These are phyloP conservation scores for Gastrolobium bilobum DNA, from an alignment of 306 rosid genomes.

Conservation along the genomic window DNA sequence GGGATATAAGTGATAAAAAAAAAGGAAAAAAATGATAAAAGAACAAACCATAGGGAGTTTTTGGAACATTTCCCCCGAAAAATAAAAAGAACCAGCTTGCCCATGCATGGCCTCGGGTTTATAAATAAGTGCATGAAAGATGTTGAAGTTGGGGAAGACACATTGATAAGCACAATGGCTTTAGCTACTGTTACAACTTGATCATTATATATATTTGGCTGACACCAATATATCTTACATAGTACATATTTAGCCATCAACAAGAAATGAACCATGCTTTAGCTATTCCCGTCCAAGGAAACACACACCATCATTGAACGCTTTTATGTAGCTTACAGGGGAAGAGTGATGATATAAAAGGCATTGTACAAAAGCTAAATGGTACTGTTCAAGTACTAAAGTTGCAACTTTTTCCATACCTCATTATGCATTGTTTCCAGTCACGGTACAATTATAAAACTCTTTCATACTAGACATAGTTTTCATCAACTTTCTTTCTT, in stretches of 20 bases:
- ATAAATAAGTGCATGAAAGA: not conserved
- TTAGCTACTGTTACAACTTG: not conserved
- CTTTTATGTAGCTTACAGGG: conserved; percentile 41
- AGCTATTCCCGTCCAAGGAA: conserved; percentile 46
- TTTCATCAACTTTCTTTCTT: conserved; percentile 32
- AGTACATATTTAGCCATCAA: conserved; percentile 39
- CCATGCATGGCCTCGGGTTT: not conserved
- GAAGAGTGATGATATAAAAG: conserved; percentile 50
- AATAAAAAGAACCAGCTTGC: not conserved
- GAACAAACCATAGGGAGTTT: no score
- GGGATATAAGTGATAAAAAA: no score
- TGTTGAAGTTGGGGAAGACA: not conserved
- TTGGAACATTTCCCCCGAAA: no score
- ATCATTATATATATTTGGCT: conserved; percentile 22
- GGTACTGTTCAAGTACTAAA: conserved; percentile 42
- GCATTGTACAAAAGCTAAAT: conserved; percentile 36
- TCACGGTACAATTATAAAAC: conserved; percentile 44
- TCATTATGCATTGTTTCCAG: conserved; percentile 51
- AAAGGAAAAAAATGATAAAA: no score
- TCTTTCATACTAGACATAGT: not conserved
- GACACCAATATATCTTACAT: conserved; percentile 38
- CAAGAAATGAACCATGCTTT: conserved; percentile 27
- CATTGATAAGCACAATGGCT: no score
- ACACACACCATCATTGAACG: conserved; percentile 41
- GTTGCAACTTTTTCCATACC: conserved; percentile 38